These are phyloP conservation scores for Fraxinus greggii DNA, from an alignment of 305 asterid genomes.

Conservation along the genomic window DNA sequence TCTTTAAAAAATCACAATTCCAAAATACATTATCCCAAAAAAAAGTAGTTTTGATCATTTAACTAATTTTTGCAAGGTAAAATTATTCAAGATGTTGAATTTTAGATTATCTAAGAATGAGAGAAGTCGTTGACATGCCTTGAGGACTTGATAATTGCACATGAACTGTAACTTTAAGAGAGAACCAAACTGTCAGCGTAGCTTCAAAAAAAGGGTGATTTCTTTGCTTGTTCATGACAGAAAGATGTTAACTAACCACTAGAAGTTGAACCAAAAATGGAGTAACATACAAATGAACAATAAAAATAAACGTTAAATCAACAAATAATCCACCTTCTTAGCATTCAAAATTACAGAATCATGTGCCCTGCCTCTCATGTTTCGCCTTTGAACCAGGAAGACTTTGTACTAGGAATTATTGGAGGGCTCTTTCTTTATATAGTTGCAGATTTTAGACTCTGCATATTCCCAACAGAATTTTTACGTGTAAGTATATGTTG, in stretches of 20 bases:
- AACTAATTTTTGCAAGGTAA: background rate
- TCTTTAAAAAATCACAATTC: too few relatives aligned
- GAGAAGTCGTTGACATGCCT: conserved; percentile 19
- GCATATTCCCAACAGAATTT: background rate
- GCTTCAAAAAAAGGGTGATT: conserved; percentile 41
- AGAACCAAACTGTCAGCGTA: conserved; percentile 45
- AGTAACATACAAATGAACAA: background rate
- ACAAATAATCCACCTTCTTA: conserved; percentile 26
- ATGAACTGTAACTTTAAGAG: conserved; percentile 28
- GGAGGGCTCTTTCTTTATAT: conserved; percentile 10
- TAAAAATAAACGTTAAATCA: conserved; percentile 23
- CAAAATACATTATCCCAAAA: too few relatives aligned
- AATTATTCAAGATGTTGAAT: background rate
- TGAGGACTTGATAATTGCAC: conserved; percentile 39
- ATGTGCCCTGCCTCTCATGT: conserved; percentile 54
- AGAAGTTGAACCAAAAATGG: conserved; percentile 13
- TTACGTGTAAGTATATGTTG: conserved; percentile 1
- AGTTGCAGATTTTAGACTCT: conserved; percentile 7
- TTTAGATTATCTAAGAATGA: background rate
- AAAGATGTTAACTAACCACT: conserved; percentile 24
- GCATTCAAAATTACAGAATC: conserved; percentile 30
- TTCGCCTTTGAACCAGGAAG: conserved; percentile 46
- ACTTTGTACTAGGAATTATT: background rate
- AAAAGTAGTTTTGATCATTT: background rate
- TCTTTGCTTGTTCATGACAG: conserved; percentile 58